Percentiles rank a stretch among this genome's conserved stretches.
phyloP scores from a whole-genome alignment of 129 eudicot species.

The Helianthus annuus region DNA sequence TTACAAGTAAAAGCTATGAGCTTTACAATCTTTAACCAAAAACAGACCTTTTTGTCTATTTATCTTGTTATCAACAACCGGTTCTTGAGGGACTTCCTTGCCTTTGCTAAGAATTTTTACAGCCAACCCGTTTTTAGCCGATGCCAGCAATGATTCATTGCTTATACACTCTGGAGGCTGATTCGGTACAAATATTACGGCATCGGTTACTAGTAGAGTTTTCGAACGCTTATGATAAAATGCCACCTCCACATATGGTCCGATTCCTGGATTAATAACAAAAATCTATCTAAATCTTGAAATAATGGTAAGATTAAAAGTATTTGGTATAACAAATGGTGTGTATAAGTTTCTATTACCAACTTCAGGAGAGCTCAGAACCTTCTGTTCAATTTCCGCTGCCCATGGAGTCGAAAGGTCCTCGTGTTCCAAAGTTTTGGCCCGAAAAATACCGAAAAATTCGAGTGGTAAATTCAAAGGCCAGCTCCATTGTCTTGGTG shows the following conservation, averaged over 20 bases:
- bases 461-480: slow-evolving; percentile 93
- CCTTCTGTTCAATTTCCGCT: slow-evolving; percentile 88
- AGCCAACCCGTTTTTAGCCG: slow-evolving; percentile 97
- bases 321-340: slow-evolving; percentile 1
- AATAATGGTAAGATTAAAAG: slow-evolving; percentile 4
- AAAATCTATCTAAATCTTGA: neutral
- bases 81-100: slow-evolving; percentile 78
- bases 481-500: slow-evolving; percentile 99
- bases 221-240: slow-evolving; percentile 89
- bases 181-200: slow-evolving; percentile 84
- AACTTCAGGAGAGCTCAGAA: slow-evolving; percentile 94
- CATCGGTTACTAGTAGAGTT: slow-evolving; percentile 89
- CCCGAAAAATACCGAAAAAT: slow-evolving; percentile 89
- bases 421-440: slow-evolving; percentile 73
- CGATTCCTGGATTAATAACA: slow-evolving; percentile 63
- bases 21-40: slow-evolving; percentile 4
- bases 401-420: slow-evolving; percentile 91
- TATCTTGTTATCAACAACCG: slow-evolving; percentile 73
- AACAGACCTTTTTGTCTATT: slow-evolving; percentile 77
- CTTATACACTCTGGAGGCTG: slow-evolving; percentile 92
- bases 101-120: slow-evolving; percentile 93
- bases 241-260: slow-evolving; percentile 98
- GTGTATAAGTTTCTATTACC: slow-evolving; percentile 48
- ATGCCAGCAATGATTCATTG: slow-evolving; percentile 71
- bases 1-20: slow-evolving; percentile 1